Percentiles rank a stretch among this genome's conserved stretches.
Evolutionary conservation across 345 rosid genomes (phyloP).

Genomic region (Gossypium rotundifolium): DNA sequence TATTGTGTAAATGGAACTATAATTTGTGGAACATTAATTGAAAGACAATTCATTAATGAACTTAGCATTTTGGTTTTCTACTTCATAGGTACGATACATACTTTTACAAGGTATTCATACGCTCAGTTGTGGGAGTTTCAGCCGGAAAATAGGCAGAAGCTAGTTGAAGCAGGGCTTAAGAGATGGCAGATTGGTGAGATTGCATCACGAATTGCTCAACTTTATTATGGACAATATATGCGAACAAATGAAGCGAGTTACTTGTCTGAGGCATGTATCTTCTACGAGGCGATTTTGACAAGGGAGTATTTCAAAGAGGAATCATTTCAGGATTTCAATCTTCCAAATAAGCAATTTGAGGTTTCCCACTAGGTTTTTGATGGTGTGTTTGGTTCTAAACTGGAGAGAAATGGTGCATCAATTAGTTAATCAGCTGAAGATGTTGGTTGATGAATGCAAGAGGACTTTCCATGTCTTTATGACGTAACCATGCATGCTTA

Average conservation of each 20-base stretch:
- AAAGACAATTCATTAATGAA: background rate
- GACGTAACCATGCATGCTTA: background rate
- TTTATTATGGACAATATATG: conserved; percentile 91
- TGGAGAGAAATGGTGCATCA: conserved; percentile 79
- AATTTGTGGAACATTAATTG: background rate
- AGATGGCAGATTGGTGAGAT: conserved; percentile 98
- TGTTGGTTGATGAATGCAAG: conserved; percentile 87
- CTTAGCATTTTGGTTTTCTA: conserved; percentile 4
- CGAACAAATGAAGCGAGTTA: conserved; percentile 74
- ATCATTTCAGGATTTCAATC: conserved; percentile 62
- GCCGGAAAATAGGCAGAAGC: conserved; percentile 83
- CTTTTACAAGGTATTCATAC: conserved; percentile 94
- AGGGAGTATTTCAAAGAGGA: conserved; percentile 92
- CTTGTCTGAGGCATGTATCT: conserved; percentile 73
- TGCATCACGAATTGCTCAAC: conserved; percentile 87
- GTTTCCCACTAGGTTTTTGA: conserved; percentile 79
- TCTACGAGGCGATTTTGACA: conserved; percentile 76
- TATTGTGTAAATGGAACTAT: background rate
- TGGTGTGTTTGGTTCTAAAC: conserved; percentile 81
- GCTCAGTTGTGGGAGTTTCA: conserved; percentile 92
- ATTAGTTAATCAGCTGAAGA: conserved; percentile 68
- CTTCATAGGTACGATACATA: conserved; percentile 68
- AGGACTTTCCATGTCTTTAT: conserved; percentile 66
- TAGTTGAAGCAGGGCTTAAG: conserved; percentile 86
- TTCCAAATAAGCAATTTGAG: conserved; percentile 88